These are phyloP conservation scores for Omphalea diandra DNA, from an alignment of 441 rosid genomes.

Conservation along the genomic window DNA sequence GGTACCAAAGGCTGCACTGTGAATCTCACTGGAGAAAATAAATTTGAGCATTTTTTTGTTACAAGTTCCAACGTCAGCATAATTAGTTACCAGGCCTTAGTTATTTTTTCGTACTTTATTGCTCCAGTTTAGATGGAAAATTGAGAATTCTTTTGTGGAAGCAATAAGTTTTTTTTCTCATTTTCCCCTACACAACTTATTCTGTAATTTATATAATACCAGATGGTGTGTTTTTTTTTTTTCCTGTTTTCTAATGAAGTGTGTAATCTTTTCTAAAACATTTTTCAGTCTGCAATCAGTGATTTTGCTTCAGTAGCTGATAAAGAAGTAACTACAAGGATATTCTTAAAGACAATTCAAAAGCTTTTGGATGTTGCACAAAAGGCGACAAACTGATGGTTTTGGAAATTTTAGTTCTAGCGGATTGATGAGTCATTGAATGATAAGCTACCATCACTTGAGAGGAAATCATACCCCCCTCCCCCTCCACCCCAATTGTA, in stretches of 20 bases:
- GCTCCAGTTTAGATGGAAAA: background rate
- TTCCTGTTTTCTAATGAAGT: too few species aligned
- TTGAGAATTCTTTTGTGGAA: background rate
- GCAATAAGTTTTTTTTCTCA: too few species aligned
- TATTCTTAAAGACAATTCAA: conserved; percentile 60
- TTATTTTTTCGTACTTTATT: background rate
- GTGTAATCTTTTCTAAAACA: conserved; percentile 14
- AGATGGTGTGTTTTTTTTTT: too few species aligned
- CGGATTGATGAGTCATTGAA: conserved; percentile 45
- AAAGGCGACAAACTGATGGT: conserved; percentile 46
- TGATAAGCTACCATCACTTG: conserved; percentile 38
- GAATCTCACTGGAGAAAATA: conserved; percentile 58
- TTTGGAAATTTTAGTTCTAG: conserved; percentile 44
- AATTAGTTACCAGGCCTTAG: background rate
- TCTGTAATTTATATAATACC: too few species aligned
- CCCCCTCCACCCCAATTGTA: too few species aligned
- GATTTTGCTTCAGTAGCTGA: conserved; percentile 82
- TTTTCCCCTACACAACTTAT: too few species aligned
- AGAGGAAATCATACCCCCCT: too few species aligned
- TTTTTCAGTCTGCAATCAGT: conserved; percentile 67
- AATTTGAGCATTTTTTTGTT: conserved; percentile 74
- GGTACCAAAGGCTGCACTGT: conserved; percentile 62
- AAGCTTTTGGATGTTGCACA: conserved; percentile 63
- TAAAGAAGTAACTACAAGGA: conserved; percentile 47
- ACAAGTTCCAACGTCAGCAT: conserved; percentile 22